Percentiles rank a stretch among this genome's conserved stretches.
Conservation (phyloP, 2,329 filamentous ascomycete genomes). For the Fusarium sublunatum region DNA sequence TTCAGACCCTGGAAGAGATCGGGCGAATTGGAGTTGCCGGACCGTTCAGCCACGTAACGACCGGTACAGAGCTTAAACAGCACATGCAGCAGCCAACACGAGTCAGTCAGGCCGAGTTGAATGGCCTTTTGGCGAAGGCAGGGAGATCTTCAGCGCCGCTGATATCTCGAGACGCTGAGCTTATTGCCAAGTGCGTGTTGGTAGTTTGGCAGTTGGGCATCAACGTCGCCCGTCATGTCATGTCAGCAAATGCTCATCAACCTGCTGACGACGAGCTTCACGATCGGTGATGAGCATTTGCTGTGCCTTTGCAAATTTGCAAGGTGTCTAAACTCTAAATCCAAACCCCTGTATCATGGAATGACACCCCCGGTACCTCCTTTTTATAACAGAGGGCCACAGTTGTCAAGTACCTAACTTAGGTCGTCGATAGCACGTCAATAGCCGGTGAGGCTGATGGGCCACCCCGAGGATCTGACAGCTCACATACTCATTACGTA, state of each 20-base stretch:
- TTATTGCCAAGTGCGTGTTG: no score
- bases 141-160: background rate
- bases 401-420: no score
- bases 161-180: background rate
- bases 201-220: background rate
- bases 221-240: background rate
- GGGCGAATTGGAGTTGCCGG: background rate
- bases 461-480: slow-evolving; percentile 1
- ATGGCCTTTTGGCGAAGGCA: no score
- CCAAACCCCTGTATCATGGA: background rate
- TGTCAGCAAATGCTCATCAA: no score
- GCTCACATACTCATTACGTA: background rate
- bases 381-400: no score
- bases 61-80: background rate
- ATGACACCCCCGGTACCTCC: background rate
- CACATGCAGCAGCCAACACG: background rate
- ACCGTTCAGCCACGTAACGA: background rate
- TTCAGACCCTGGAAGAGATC: background rate
- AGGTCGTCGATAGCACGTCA: background rate
- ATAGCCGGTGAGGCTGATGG: background rate
- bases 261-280: no score
- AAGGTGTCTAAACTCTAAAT: slow-evolving; percentile 16
- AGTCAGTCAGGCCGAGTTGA: background rate
- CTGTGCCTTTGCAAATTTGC: background rate
- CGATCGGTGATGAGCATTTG: background rate